Percentiles rank a stretch among this genome's conserved stretches.
Evolutionary conservation across 2,329 filamentous ascomycete genomes (phyloP).

Genomic region (Lasiodiplodia hormozganensis): DNA sequence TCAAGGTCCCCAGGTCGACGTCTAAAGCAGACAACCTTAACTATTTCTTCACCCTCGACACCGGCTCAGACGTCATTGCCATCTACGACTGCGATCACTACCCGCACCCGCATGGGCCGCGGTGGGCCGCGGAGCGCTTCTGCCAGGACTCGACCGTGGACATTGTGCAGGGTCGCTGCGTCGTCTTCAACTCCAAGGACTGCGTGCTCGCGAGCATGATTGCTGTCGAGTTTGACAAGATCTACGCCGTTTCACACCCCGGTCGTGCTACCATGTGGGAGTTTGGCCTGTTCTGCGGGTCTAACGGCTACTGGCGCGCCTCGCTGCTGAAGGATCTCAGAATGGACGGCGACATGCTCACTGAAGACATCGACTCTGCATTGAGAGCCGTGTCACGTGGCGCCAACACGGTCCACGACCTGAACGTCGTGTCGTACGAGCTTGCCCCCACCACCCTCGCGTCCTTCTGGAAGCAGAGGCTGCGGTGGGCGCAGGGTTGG

Average conservation of each 20-base stretch:
- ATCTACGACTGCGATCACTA: conserved; percentile 61
- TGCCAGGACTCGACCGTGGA: conserved; percentile 51
- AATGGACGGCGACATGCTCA: conserved; percentile 59
- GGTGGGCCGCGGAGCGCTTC: conserved; percentile 58
- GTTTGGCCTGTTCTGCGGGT: conserved; percentile 58
- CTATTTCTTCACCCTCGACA: conserved; percentile 54
- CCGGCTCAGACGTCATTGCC: conserved; percentile 54
- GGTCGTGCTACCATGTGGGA: conserved; percentile 56
- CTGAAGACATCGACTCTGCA: conserved; percentile 59
- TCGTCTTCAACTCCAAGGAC: conserved; percentile 56
- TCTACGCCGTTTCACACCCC: conserved; percentile 59
- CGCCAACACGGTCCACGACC: conserved; percentile 54
- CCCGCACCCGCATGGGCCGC: conserved; percentile 56
- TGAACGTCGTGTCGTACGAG: conserved; percentile 58
- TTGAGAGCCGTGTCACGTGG: conserved; percentile 54
- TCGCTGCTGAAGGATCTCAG: conserved; percentile 53
- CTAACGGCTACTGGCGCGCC: conserved; percentile 58
- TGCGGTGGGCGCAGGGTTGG: conserved; percentile 61
- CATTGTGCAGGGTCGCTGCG: conserved; percentile 58
- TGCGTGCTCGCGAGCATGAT: conserved; percentile 56
- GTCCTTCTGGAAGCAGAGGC: conserved; percentile 58
- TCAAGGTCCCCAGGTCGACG: conserved; percentile 57
- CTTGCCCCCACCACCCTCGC: conserved; percentile 54
- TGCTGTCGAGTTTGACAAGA: conserved; percentile 59
- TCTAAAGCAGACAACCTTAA: conserved; percentile 61